Evolutionary conservation across 805 yeast species (phyloP), one percentile per base, ranked within the genome.

Genomic region (Hanseniaspora hatyaiensis): DNA sequence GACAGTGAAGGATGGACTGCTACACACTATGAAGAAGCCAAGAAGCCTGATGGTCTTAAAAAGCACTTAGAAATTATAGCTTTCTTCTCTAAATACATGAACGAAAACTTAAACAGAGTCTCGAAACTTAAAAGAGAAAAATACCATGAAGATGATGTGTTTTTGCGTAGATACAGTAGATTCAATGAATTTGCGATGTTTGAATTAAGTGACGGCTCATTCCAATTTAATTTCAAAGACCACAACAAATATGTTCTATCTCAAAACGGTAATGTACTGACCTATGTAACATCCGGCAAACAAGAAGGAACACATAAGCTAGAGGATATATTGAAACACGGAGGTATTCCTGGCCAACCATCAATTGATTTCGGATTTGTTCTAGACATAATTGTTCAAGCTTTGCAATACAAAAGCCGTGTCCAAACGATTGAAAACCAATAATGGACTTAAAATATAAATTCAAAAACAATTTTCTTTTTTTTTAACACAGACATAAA

Each of bases 171-270:
- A 56, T 86, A 83, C 60, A 77, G 85, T 20, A 78, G 97, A 62
- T 78, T 80, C 47, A 74, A 78, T 39, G 80, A 78, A 52, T 85
- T 75, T 61, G 85, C 88, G 49, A 82, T 88, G 94, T 92, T 92
- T 67, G 89, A 86, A 62, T 67, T 92, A 68, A 84, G 94, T 59
- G 85, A 87, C 59, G 96, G 95, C 18, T 80, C 86, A 34, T 78
- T 83, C 64, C 98, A 92, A 64, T 88, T 88, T 68, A 92, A 92
- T 65, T 92, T 92, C 66, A 82, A 82, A 62, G 97, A 92, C 65
- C 98, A 92, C 60, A 88, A 82, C 65, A 92, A 92, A 65, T 66
- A 88, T 48, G 79, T 94, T 51, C 62, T 89, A 33, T 81, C 88
- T 37, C 80, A 80, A 55, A 70, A 75, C 48, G 96, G 95, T 19